Percentiles rank a stretch among this genome's conserved stretches.
Evolutionary conservation across 495 filamentous ascomycete species (phyloP).

Genomic region (Apiosordaria backusii): DNA sequence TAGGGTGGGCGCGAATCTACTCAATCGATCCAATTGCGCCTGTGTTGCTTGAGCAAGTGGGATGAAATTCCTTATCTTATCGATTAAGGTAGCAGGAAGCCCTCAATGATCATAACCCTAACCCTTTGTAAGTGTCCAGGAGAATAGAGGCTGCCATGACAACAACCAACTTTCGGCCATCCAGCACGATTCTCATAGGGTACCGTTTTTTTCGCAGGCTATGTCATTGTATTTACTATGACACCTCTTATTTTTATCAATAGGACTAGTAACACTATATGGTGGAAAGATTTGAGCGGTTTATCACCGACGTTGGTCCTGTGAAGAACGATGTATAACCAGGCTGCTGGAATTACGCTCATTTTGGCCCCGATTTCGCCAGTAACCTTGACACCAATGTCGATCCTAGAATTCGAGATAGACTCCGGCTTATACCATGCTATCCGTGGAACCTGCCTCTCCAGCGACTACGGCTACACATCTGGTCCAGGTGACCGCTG

Average conservation of each 20-base stretch:
- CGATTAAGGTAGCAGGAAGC: background rate
- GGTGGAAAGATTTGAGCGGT: background rate
- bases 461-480: background rate
- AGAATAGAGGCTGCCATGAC: background rate
- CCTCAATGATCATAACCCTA: background rate
- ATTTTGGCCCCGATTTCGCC: background rate
- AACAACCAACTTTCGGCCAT: background rate
- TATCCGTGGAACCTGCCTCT: background rate
- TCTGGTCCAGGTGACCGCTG: background rate
- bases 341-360: background rate
- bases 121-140: background rate
- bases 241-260: background rate
- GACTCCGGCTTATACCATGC: background rate
- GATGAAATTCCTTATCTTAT: constrained; percentile 6
- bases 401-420: background rate
- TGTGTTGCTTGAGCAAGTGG: background rate
- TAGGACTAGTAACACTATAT: background rate
- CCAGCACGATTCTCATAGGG: background rate
- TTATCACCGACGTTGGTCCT: background rate
- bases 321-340: background rate
- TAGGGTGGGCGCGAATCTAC: background rate
- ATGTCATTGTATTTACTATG: background rate
- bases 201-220: background rate
- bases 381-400: background rate
- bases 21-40: background rate